These are phyloP conservation scores for Arthrobotrys pseudoclavata DNA, from an alignment of 2,329 filamentous ascomycete genomes.

Conservation along the genomic window DNA sequence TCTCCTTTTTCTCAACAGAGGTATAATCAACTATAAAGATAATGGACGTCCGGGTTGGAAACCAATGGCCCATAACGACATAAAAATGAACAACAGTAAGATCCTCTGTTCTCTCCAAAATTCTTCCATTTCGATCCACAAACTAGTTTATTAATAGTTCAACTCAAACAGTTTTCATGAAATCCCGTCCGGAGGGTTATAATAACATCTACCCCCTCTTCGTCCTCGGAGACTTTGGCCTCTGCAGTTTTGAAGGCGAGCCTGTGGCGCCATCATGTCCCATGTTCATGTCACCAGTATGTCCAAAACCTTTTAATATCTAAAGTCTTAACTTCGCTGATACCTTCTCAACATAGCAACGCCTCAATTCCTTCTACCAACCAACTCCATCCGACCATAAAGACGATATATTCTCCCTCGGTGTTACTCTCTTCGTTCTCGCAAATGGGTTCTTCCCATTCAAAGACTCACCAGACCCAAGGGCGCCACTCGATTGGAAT, in stretches of 20 bases:
- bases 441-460: slow-evolving; percentile 35
- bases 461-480: neutral
- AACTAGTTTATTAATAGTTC: neutral
- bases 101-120: neutral
- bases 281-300: slow-evolving; percentile 50
- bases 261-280: slow-evolving; percentile 15
- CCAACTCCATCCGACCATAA: neutral
- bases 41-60: neutral
- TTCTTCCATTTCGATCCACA: neutral
- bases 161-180: slow-evolving; percentile 44
- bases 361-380: neutral
- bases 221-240: slow-evolving; percentile 50
- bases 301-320: neutral
- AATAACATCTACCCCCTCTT: slow-evolving; percentile 46
- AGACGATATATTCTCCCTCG: slow-evolving; percentile 43
- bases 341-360: slow-evolving; percentile 8
- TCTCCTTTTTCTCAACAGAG: slow-evolving; percentile 18
- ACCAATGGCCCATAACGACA: slow-evolving; percentile 40
- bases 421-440: slow-evolving; percentile 17
- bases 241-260: neutral
- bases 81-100: slow-evolving; percentile 52
- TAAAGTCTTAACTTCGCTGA: neutral
- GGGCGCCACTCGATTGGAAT: neutral
- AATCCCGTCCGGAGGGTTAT: slow-evolving; percentile 11
- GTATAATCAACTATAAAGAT: neutral